phyloP scores from a whole-genome alignment of 306 rosid species.

The Spatholobus suberectus region DNA sequence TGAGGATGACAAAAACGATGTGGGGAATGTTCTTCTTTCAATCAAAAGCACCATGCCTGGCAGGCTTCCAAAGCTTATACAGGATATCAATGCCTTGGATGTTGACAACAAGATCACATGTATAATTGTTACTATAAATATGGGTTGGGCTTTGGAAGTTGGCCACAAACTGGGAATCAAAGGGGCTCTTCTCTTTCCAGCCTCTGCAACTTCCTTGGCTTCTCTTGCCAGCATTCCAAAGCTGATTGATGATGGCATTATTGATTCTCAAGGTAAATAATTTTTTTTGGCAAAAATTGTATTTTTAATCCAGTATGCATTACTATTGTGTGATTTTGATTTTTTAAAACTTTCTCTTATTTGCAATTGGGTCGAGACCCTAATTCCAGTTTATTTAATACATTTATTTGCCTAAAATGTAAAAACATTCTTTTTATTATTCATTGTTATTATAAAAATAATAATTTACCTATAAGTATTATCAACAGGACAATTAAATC shows the following conservation, averaged over 20 bases:
- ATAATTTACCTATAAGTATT: neutral
- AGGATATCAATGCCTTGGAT: conserved; percentile 35
- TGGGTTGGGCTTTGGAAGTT: conserved; percentile 57
- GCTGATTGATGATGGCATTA: conserved; percentile 49
- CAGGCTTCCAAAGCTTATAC: conserved; percentile 50
- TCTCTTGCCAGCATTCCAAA: conserved; percentile 33
- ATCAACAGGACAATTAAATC: neutral
- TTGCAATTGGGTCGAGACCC: no score
- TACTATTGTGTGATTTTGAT: no score
- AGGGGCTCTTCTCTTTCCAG: conserved; percentile 50
- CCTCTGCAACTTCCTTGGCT: conserved; percentile 51
- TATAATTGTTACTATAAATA: conserved; percentile 43
- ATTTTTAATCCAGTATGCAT: neutral
- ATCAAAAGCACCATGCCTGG: conserved; percentile 42
- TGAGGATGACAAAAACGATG: conserved; percentile 46
- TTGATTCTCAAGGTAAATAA: conserved; percentile 37
- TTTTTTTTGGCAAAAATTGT: neutral
- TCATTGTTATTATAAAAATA: neutral
- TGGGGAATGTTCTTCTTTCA: neutral
- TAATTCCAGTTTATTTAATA: no score
- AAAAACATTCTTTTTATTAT: neutral
- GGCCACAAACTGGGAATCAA: conserved; percentile 53
- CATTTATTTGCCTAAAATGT: no score
- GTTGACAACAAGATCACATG: conserved; percentile 42
- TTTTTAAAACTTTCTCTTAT: no score